These are phyloP conservation scores for Priceomyces castillae DNA, from an alignment of 805 yeast species.

Conservation along the genomic window DNA sequence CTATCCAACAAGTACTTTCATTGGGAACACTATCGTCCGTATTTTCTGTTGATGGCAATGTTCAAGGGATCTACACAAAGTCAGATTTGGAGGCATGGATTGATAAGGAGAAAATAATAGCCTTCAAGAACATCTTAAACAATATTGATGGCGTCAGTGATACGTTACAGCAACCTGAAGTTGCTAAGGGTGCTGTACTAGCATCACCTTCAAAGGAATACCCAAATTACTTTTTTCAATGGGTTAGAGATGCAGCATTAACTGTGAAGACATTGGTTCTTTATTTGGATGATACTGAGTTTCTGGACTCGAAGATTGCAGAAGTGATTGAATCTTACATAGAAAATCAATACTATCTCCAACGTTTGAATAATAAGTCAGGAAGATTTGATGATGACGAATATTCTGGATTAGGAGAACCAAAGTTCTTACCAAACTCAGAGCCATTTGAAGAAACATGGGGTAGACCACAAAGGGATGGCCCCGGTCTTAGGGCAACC, in stretches of 20 bases:
- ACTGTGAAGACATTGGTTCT: conserved; percentile 65
- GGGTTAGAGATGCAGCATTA: conserved; percentile 90
- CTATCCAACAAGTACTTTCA: not conserved
- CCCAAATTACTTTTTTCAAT: conserved; percentile 86
- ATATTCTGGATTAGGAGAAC: conserved; percentile 77
- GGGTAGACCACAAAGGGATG: conserved; percentile 97
- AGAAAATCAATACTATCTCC: conserved; percentile 55
- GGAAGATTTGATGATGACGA: conserved; percentile 50
- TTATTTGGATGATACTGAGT: conserved; percentile 43
- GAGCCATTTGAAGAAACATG: conserved; percentile 61
- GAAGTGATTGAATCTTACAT: conserved; percentile 57
- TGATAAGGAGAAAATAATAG: conserved; percentile 33
- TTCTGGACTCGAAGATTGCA: conserved; percentile 10
- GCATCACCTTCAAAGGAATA: conserved; percentile 73
- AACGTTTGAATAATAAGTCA: conserved; percentile 64
- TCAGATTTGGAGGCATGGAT: conserved; percentile 51
- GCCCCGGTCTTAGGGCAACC: conserved; percentile 80
- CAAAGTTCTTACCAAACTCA: conserved; percentile 74
- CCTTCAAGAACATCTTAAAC: conserved; percentile 47
- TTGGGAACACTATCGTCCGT: conserved; percentile 1
- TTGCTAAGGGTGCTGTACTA: conserved; percentile 67
- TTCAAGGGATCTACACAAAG: not conserved
- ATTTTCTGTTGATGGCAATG: not conserved
- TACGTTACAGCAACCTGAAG: conserved; percentile 25
- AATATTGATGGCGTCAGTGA: conserved; percentile 56